Evolutionary conservation across 495 filamentous ascomycete species (phyloP), one percentile per base, ranked within the genome.

Genomic region (Lindgomyces ingoldianus): DNA sequence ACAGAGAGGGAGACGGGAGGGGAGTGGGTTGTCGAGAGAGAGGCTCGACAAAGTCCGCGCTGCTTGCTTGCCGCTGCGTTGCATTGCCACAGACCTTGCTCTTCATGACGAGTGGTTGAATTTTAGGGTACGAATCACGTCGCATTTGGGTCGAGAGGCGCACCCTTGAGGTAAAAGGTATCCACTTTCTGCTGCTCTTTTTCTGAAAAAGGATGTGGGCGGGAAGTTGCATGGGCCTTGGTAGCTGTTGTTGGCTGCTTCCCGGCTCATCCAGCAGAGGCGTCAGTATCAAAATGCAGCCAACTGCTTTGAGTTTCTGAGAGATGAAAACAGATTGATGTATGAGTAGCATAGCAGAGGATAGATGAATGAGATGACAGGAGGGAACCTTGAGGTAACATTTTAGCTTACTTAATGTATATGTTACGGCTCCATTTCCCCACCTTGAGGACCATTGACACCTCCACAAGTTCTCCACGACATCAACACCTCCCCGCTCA

Each of bases 341-440:
- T 52, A 30, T 21, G 49, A 52, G 49, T 22, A 52, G 6, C 25
- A 30, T 24, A 14, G 21, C 2, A 1, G 22, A 29, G 49, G 6
- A 4, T 4, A 14, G 8, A 27, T 10, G 24, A 4, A 27, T 52
- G 18, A 11, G 9, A 6, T 30, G 4, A 19, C 30, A 30, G 26
- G 24, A 33, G 44, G 16, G 44, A 47, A 52, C 33, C 4, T 57
- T 30, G 45, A 62, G 59, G 59, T 62, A 19, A 36, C 44, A 62
- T 54, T 21, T 46, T 29, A 14, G 41, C 54, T 57, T 57, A 29
- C 55, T 46, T 52, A 52, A 47, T 45, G 24, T 19, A n/a, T 30
- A 24, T 46, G 59, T 22, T 24, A 62, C 33, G 24, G 48, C 24
- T 45, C 1, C 39, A 46, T 62, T 42, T 4, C 29, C 24, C 14